Evolutionary conservation across 2,329 filamentous ascomycete species (phyloP).

Genomic region (Ceratocystis diversiconidia): DNA sequence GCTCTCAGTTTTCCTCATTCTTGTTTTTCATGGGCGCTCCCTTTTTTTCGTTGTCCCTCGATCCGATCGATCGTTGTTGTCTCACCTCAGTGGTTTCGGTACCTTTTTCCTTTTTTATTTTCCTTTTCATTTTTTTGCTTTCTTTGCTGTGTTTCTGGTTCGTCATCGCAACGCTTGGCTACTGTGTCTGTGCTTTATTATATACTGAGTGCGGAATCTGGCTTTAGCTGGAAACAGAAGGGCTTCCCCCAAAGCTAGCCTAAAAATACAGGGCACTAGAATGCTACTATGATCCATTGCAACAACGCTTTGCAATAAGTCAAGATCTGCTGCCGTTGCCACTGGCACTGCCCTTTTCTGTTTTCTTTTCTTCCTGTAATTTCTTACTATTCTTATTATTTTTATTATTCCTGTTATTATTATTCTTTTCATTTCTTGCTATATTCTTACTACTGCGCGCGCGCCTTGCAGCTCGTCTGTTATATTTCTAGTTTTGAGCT

Average conservation of each 20-base stretch:
- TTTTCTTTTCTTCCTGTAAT: neutral
- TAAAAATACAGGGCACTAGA: slow-evolving; percentile 5
- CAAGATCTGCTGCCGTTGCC: neutral
- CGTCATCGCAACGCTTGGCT: neutral
- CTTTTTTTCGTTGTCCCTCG: neutral
- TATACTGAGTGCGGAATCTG: neutral
- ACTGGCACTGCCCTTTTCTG: neutral
- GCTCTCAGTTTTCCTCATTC: neutral
- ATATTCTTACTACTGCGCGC: neutral
- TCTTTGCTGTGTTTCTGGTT: neutral
- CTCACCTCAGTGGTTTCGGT: too few species aligned
- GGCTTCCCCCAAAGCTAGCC: neutral
- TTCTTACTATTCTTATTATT: neutral
- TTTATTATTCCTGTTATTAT: neutral
- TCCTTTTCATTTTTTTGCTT: neutral
- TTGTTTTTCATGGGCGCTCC: neutral
- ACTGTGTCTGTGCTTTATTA: neutral
- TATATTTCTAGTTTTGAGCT: neutral
- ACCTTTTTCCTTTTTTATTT: neutral
- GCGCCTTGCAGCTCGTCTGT: neutral
- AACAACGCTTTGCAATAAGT: neutral
- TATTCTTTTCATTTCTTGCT: slow-evolving; percentile 2
- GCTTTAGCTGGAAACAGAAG: slow-evolving; percentile 6
- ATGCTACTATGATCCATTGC: neutral
- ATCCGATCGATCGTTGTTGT: neutral